Evolutionary conservation across 441 rosid genomes (phyloP), one percentile per base, ranked within the genome.

Genomic region (Euphorbia corollata): DNA sequence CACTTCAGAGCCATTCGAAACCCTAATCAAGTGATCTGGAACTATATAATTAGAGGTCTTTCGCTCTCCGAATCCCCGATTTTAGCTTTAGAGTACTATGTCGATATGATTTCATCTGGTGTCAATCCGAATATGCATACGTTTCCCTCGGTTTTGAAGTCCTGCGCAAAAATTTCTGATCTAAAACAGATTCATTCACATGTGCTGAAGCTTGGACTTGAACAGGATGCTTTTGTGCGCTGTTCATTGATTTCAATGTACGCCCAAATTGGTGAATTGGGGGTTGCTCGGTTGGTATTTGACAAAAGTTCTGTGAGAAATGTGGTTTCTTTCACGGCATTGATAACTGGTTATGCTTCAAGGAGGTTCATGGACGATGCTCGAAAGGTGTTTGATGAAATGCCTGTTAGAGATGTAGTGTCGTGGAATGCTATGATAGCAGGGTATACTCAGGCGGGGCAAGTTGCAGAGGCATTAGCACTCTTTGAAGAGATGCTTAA

Each of bases 351-450:
- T 0, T 86, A 81, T 70, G 81, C 76, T 1, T 72, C 78, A 0
- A 69, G 24, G 63, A 84, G 93, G 4, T 63, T 70, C 45, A 18
- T 80, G 60, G 79, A 71, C 43, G 70, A 79, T 2, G 85, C 85
- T 8, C 72, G 79, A 57, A 53, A 73, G 75, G 56, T 84, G 74
- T 87, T 87, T 41, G 87, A 89, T 75, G 85, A 79, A 77, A 89
- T 89, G 63, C 83, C 82, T 12, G 66, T 68, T 0, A 84, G 78
- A 75, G 94, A 87, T 57, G 84, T 78, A 6, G 88, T 86, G 50
- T 80, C 92, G 0, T 90, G 90, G 97, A 90, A 87, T 70, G 88
- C 91, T 8, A 76, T 89, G 84, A 86, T 89, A 43, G 73, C 85
- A 2, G 96, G 89, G 30, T 78, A 78, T 66, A 59, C 69, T 24